A percentile compares a stretch with the other conserved stretches of the same genome.
Evolutionary conservation across 2,329 filamentous ascomycete species (phyloP).

Genomic region (Nemania diffusa): DNA sequence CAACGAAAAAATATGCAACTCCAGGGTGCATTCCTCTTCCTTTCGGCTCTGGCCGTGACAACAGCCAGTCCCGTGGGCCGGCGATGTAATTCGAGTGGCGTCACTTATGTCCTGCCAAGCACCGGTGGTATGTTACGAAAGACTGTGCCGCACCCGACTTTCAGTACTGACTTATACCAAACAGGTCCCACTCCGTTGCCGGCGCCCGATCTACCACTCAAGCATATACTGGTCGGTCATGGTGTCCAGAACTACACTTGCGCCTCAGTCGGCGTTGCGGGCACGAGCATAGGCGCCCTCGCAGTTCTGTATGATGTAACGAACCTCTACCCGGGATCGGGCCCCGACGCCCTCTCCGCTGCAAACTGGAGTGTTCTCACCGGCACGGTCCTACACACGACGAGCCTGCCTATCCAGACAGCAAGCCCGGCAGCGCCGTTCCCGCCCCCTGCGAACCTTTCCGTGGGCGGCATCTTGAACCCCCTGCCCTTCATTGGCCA

Average conservation of each 20-base stretch:
- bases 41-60: slow-evolving; percentile 43
- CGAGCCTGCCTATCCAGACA: slow-evolving; percentile 61
- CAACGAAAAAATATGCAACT: slow-evolving; percentile 43
- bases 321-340: slow-evolving; percentile 59
- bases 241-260: slow-evolving; percentile 78
- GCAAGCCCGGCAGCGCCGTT: slow-evolving; percentile 46
- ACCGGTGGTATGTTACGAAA: slow-evolving; percentile 48
- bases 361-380: slow-evolving; percentile 56
- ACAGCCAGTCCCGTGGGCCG: slow-evolving; percentile 45
- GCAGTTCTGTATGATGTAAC: slow-evolving; percentile 70
- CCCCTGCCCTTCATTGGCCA: slow-evolving; percentile 64
- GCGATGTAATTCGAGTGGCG: slow-evolving; percentile 33
- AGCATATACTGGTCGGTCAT: slow-evolving; percentile 69
- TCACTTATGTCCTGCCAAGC: slow-evolving; percentile 52
- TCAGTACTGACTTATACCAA: slow-evolving; percentile 21
- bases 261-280: slow-evolving; percentile 48
- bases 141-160: slow-evolving; percentile 26
- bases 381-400: slow-evolving; percentile 53
- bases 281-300: slow-evolving; percentile 62
- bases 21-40: slow-evolving; percentile 41
- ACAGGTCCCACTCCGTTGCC: slow-evolving; percentile 57
- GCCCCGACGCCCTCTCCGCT: slow-evolving; percentile 51
- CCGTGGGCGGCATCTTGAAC: slow-evolving; percentile 47
- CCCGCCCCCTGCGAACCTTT: slow-evolving; percentile 56
- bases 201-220: slow-evolving; percentile 55